These are phyloP conservation scores for Apiospora pterosperma DNA, from an alignment of 2,329 filamentous ascomycete species.

Conservation along the genomic window DNA sequence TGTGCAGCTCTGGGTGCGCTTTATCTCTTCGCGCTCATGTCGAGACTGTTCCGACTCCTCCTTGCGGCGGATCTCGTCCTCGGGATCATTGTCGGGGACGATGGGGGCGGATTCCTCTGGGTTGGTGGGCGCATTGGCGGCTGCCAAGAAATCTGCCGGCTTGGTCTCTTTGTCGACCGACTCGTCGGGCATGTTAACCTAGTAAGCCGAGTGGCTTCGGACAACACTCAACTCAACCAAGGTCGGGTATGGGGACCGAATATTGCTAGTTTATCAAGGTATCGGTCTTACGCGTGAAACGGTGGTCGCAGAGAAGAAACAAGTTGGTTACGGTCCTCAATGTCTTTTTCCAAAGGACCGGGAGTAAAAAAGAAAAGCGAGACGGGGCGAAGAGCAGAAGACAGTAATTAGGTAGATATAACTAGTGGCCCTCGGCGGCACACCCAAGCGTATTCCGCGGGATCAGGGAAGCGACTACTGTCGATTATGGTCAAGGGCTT, in stretches of 20 bases:
- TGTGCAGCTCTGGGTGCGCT: conserved; percentile 47
- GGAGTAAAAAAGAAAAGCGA: not conserved
- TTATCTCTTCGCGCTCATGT: conserved; percentile 30
- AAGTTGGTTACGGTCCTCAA: not conserved
- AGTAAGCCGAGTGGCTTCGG: not conserved
- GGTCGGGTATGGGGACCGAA: not conserved
- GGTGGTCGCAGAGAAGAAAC: not conserved
- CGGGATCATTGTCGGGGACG: conserved; percentile 17
- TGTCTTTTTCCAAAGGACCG: not conserved
- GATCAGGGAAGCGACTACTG: not conserved
- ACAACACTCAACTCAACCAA: conserved; percentile 4
- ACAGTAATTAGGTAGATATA: not conserved
- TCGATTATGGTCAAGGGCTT: not conserved
- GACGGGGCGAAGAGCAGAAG: conserved; percentile 1
- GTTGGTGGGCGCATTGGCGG: conserved; percentile 16
- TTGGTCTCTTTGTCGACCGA: conserved; percentile 21
- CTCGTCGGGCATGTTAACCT: conserved; percentile 22
- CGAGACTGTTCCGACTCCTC: conserved; percentile 23
- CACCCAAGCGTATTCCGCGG: not conserved
- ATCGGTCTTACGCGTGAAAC: not conserved
- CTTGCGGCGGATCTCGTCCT: conserved; percentile 23
- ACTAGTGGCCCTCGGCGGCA: not conserved
- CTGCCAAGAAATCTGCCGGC: conserved; percentile 19
- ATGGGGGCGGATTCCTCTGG: conserved; percentile 15
- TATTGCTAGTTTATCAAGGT: not conserved